Conservation (phyloP, 1,139 yeast species). For the Hyphopichia wangnamkhiaoensis region DNA sequence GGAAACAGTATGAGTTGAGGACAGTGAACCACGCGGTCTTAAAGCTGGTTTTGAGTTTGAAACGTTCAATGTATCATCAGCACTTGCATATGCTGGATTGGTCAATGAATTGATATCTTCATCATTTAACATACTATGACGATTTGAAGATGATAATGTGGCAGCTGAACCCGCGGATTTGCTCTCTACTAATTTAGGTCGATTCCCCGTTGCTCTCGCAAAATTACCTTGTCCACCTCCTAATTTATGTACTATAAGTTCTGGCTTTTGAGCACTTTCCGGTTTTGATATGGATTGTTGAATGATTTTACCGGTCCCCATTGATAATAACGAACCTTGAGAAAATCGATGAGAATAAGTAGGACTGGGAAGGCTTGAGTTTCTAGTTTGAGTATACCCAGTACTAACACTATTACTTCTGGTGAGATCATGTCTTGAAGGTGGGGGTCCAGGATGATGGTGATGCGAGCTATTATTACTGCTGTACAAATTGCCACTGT, state of each 20-base stretch:
- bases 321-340: conserved; percentile 39
- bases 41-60: conserved; percentile 13
- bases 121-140: conserved; percentile 1
- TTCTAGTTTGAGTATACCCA: conserved; percentile 9
- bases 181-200: conserved; percentile 37
- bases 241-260: conserved; percentile 4
- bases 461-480: conserved; percentile 6
- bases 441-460: conserved; percentile 8
- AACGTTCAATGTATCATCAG: neutral
- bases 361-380: conserved; percentile 36
- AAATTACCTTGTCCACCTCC: neutral
- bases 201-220: neutral
- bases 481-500: no score
- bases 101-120: conserved; percentile 3
- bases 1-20: conserved; percentile 12
- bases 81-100: neutral
- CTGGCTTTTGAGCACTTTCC: conserved; percentile 7
- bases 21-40: conserved; percentile 16
- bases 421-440: conserved; percentile 6
- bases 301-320: conserved; percentile 45
- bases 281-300: conserved; percentile 30
- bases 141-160: conserved; percentile 7
- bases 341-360: conserved; percentile 41
- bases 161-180: conserved; percentile 25
- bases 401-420: conserved; percentile 16